Evolutionary conservation across 164 flowering plant species (phyloP).

Genomic region (Stephania yunnanensis): DNA sequence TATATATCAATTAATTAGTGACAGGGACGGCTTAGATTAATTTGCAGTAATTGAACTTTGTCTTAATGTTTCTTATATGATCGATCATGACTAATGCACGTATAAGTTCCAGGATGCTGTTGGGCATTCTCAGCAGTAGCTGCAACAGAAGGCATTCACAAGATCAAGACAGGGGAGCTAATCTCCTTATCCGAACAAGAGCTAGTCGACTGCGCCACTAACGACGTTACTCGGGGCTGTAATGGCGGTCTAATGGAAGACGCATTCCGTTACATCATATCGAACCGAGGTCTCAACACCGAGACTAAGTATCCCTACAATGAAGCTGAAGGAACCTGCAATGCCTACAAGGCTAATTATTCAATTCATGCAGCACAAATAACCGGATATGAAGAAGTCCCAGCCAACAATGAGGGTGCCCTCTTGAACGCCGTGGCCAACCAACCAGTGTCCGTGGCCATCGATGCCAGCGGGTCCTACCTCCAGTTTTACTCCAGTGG

Average conservation of each 20-base stretch:
- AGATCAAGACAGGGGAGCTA: constrained; percentile 1
- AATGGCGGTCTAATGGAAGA: constrained; percentile 1
- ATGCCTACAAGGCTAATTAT: background rate
- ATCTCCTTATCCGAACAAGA: constrained; percentile 2
- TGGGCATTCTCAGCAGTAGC: constrained; percentile 9
- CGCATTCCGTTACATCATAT: background rate
- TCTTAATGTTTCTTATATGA: no score
- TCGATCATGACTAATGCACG: no score
- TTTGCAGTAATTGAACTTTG: no score
- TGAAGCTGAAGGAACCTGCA: constrained; percentile 5
- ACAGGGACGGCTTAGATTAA: no score
- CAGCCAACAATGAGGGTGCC: constrained; percentile 8
- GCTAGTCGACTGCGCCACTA: background rate
- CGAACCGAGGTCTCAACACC: background rate
- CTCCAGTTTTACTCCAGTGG: constrained; percentile 13
- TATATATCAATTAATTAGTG: no score
- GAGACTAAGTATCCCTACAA: constrained; percentile 2
- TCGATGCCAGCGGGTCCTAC: constrained; percentile 1
- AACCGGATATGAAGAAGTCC: constrained; percentile 8
- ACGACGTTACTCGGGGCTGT: background rate
- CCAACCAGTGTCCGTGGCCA: constrained; percentile 14
- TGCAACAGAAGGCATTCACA: background rate
- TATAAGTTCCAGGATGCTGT: background rate
- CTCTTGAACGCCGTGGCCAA: constrained; percentile 10
- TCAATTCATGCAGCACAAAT: constrained; percentile 2